phyloP scores from a whole-genome alignment of 495 filamentous ascomycete species.

The Neurospora sp. region DNA sequence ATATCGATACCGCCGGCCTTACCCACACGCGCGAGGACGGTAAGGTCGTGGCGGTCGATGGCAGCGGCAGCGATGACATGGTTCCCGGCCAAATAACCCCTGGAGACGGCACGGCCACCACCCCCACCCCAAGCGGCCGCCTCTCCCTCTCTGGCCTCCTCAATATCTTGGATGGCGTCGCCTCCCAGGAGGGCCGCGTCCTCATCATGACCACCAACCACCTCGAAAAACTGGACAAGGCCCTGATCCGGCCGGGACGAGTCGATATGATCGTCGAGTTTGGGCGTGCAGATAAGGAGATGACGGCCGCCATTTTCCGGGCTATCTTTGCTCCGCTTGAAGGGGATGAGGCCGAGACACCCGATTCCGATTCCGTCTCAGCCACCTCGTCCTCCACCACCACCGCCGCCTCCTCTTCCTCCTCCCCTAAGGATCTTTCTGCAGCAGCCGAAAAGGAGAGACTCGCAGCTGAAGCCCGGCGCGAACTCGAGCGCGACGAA shows the following conservation, averaged over 20 bases:
- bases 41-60: conserved; percentile 42
- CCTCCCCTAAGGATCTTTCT: not conserved
- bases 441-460: conserved; percentile 18
- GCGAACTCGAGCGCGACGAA: conserved; percentile 23
- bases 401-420: not conserved
- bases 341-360: conserved; percentile 17
- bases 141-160: conserved; percentile 66
- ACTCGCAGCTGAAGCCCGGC: conserved; percentile 11
- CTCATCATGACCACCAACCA: conserved; percentile 85
- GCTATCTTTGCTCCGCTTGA: conserved; percentile 39
- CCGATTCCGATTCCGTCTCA: conserved; percentile 10
- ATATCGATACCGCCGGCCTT: conserved; percentile 64
- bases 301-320: conserved; percentile 38
- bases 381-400: not conserved
- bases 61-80: conserved; percentile 22
- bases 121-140: conserved; percentile 13
- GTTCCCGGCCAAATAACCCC: conserved; percentile 17
- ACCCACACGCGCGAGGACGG: conserved; percentile 43
- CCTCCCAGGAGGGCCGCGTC: conserved; percentile 63
- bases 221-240: conserved; percentile 61
- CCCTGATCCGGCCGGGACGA: conserved; percentile 65
- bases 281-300: conserved; percentile 33
- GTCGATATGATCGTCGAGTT: conserved; percentile 69
- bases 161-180: conserved; percentile 75
- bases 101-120: conserved; percentile 10